Base-by-base conservation (phyloP, 2,329 filamentous ascomycete species). In the Ophiostoma australiae region DNA sequence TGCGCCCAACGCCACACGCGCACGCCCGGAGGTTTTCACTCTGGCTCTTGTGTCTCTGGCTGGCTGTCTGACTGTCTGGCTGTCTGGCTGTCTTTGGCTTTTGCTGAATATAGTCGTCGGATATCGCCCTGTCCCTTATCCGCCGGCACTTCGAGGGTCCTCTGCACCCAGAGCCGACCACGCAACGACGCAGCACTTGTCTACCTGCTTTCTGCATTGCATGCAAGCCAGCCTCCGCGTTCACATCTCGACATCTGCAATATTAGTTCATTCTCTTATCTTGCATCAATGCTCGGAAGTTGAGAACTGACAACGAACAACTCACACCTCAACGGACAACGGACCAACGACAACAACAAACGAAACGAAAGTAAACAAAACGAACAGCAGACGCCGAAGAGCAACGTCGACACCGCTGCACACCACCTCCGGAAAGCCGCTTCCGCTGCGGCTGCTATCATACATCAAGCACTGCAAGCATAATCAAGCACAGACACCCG, bases 351-450 rank as follows among this genome's bases (percentile, higher is more conserved):
- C 20, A 23, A n/a, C 44, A 7, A 31, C 27, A 31, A 31, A 31
- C 20, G 20, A 20, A 55, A 44, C 41, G 39, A 10, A 41, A 4
- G 10, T 37, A 31, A 31, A 3, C 27, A 41, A 11, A 41, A 41
- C 39, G 17, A 48, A 48, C 52, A 58, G 23, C 23, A 58, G 23
- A 58, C 52, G 23, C n/a, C 52, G 23, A 58, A 58, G n/a, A 27
- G 44, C 44, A 58, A 58, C 52, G 13, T 33, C 63, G 33, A 37
- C 20, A 15, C 31, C 6, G 15, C 63, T 66, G 4, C 33, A 66
- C 63, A 66, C 58, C 58, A 63, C 15, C 27, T 33, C 58, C 63
- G 63, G 63, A 66, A 66, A 66, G 63, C 63, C 63, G 35, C 20
- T 66, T 66, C 63, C 63, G 63, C 35, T 66, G 20, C 63, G 35